These are phyloP conservation scores for Mortierella sp. DNA, from an alignment of 371 early-diverging fungal species.

Conservation along the genomic window DNA sequence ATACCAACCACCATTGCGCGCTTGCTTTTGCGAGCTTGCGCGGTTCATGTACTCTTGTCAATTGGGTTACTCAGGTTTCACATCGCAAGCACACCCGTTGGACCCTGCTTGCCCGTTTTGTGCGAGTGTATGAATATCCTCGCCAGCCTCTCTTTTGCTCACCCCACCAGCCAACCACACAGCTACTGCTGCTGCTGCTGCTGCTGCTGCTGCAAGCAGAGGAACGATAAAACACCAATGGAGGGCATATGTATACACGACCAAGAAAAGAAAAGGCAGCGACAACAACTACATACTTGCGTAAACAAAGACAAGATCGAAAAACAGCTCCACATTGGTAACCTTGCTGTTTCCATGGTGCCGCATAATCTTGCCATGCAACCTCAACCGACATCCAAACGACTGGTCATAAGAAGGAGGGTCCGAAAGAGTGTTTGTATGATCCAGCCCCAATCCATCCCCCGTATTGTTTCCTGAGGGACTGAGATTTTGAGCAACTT, in stretches of 20 bases:
- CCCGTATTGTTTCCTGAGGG: not conserved
- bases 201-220: not conserved
- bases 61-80: conserved; percentile 14
- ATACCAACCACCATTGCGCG: no score
- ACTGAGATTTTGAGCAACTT: not conserved
- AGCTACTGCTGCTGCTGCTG: not conserved
- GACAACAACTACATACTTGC: conserved; percentile 41
- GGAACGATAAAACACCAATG: not conserved
- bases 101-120: not conserved
- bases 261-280: no score
- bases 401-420: conserved; percentile 19
- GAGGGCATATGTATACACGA: not conserved
- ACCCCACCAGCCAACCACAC: not conserved
- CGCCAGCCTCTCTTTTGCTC: not conserved
- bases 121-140: not conserved
- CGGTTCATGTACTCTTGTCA: not conserved
- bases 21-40: not conserved
- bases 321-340: conserved; percentile 46
- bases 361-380: conserved; percentile 43
- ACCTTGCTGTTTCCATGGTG: conserved; percentile 26
- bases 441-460: not conserved
- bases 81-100: not conserved
- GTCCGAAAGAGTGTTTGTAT: conserved; percentile 14
- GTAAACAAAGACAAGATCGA: conserved; percentile 52
- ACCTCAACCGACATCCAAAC: conserved; percentile 18